A percentile compares a stretch with the other conserved stretches of the same genome.
phyloP scores from a whole-genome alignment of 495 filamentous ascomycete species.

The Xylaria palmicola region DNA sequence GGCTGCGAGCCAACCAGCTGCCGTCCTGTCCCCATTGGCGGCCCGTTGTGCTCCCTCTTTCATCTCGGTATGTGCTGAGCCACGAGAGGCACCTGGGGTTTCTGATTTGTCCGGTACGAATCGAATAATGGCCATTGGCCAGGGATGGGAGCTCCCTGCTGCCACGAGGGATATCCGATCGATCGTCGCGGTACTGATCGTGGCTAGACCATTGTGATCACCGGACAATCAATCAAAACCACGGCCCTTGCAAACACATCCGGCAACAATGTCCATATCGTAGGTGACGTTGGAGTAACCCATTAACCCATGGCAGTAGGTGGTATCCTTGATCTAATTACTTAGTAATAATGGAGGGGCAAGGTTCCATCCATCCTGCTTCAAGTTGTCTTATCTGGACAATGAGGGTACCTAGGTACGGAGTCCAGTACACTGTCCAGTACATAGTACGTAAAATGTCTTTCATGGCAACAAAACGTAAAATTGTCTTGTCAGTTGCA shows the following conservation, averaged over 20 bases:
- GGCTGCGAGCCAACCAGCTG: background rate
- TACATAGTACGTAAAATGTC: background rate
- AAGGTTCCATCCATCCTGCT: too few species aligned
- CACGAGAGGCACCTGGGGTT: background rate
- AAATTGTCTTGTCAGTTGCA: too few species aligned
- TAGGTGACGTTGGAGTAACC: too few species aligned
- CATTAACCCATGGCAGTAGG: too few species aligned
- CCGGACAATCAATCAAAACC: background rate
- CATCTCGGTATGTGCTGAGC: constrained; percentile 7
- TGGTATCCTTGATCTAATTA: too few species aligned
- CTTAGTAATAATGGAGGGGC: too few species aligned
- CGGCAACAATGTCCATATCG: too few species aligned
- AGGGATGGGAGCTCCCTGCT: constrained; percentile 10
- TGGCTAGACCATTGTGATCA: background rate
- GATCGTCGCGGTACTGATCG: background rate
- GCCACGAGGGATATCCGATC: constrained; percentile 16
- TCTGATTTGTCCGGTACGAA: constrained; percentile 7
- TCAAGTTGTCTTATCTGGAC: too few species aligned
- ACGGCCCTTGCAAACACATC: too few species aligned
- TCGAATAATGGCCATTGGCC: background rate
- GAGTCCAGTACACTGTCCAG: too few species aligned
- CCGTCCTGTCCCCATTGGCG: background rate
- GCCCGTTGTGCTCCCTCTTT: background rate
- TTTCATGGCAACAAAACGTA: too few species aligned
- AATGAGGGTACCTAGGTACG: too few species aligned